phyloP scores from a whole-genome alignment of 2,329 filamentous ascomycete genomes.

The Alternaria metachromatica region DNA sequence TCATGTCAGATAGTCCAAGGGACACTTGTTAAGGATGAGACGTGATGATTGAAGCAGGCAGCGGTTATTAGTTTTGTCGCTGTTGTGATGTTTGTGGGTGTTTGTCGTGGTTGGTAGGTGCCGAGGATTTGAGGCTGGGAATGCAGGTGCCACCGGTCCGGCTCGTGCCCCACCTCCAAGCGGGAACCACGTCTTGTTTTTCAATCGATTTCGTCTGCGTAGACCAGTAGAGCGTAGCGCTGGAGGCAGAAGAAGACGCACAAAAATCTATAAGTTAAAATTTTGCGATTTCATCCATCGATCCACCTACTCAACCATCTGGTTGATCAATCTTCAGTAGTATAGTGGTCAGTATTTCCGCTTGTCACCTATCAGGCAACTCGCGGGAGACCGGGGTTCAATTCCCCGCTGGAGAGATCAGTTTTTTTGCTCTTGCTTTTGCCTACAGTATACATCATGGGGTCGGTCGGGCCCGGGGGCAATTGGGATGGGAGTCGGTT shows the following conservation, averaged over 20 bases:
- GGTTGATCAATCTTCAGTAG: slow-evolving; percentile 12
- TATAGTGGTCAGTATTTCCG: slow-evolving; percentile 24
- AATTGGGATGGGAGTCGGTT: not conserved
- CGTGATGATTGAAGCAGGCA: not conserved
- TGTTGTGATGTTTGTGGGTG: not conserved
- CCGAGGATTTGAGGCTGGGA: not conserved
- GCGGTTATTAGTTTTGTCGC: not conserved
- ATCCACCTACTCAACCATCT: not conserved
- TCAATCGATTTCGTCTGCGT: not conserved
- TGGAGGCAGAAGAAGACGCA: too few species aligned
- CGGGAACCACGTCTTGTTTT: not conserved
- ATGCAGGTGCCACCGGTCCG: not conserved
- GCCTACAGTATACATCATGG: not conserved
- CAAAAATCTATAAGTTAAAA: too few species aligned
- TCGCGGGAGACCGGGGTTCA: slow-evolving; percentile 16
- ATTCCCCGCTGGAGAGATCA: slow-evolving; percentile 13
- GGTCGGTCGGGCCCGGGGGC: too few species aligned
- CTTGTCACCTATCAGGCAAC: slow-evolving; percentile 14
- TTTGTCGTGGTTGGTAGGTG: not conserved
- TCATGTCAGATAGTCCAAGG: not conserved
- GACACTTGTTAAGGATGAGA: not conserved
- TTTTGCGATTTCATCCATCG: too few species aligned
- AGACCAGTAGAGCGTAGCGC: fast-evolving
- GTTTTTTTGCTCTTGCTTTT: not conserved
- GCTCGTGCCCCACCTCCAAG: not conserved